phyloP scores from a whole-genome alignment of 495 filamentous ascomycete genomes.

The Elasticomyces elasticus region DNA sequence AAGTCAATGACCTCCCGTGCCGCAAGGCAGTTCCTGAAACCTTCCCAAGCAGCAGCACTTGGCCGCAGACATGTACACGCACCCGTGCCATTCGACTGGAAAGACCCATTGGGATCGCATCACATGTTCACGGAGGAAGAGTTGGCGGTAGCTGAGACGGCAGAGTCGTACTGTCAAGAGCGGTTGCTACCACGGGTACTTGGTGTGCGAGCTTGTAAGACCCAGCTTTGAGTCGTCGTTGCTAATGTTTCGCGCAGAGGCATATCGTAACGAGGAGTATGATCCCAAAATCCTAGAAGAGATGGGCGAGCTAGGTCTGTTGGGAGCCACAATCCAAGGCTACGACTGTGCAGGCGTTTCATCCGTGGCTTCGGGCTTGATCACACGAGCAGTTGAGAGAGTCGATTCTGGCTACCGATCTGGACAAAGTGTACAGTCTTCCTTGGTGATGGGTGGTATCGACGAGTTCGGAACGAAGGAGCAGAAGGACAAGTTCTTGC shows the following conservation, averaged over 20 bases:
- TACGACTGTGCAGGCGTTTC: conserved; percentile 93
- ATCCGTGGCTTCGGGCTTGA: conserved; percentile 81
- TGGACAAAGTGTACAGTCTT: conserved; percentile 92
- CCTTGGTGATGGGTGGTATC: conserved; percentile 93
- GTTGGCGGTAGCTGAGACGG: conserved; percentile 76
- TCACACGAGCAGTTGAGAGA: conserved; percentile 90
- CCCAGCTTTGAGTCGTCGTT: background rate
- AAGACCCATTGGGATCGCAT: conserved; percentile 70
- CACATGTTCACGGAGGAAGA: conserved; percentile 81
- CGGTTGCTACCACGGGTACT: conserved; percentile 73
- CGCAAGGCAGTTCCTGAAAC: conserved; percentile 28
- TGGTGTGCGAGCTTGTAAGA: conserved; percentile 45
- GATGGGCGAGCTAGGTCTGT: conserved; percentile 89
- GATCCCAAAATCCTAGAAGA: conserved; percentile 80
- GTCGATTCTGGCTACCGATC: conserved; percentile 94
- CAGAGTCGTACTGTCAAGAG: conserved; percentile 87
- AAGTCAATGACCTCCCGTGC: conserved; percentile 31
- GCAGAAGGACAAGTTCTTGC: conserved; percentile 81
- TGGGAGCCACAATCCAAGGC: conserved; percentile 84
- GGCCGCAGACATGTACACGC: conserved; percentile 43
- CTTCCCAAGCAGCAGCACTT: conserved; percentile 23
- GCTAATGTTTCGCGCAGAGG: conserved; percentile 48
- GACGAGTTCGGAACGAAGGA: conserved; percentile 83
- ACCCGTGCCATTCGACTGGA: conserved; percentile 69
- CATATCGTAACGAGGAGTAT: conserved; percentile 88